phyloP scores from a whole-genome alignment of 2,329 filamentous ascomycete species.

The Penicillium concentricum region DNA sequence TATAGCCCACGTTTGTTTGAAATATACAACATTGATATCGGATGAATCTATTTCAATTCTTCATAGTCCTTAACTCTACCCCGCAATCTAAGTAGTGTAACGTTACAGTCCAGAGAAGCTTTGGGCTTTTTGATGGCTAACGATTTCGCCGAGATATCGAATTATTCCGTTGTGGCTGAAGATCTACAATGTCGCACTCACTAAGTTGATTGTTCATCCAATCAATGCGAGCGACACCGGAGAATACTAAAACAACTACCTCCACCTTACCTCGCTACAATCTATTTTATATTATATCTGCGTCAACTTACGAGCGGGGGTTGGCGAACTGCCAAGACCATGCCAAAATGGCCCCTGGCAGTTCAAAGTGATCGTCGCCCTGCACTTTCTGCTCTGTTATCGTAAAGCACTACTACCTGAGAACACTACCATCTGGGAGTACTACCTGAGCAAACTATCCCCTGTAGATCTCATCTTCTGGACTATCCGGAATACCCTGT shows the following conservation, averaged over 20 bases:
- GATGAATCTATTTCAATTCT: not conserved
- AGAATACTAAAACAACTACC: not conserved
- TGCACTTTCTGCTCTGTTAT: not conserved
- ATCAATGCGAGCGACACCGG: not conserved
- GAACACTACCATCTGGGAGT: not conserved
- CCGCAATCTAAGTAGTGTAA: not conserved
- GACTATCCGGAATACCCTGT: not conserved
- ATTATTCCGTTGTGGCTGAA: not conserved
- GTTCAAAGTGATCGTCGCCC: not conserved
- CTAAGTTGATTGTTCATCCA: not conserved
- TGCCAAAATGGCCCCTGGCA: not conserved
- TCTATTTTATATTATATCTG: not conserved
- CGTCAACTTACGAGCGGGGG: not conserved
- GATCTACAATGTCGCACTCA: not conserved
- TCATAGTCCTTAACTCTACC: not conserved
- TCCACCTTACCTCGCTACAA: not conserved
- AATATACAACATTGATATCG: not conserved
- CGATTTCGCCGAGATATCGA: not conserved
- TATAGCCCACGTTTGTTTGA: no score
- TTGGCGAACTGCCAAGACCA: not conserved
- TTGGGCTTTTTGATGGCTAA: not conserved
- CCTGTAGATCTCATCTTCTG: not conserved
- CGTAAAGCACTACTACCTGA: not conserved
- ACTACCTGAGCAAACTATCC: not conserved
- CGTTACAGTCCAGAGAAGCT: not conserved